Base-by-base conservation (phyloP, 2,329 filamentous ascomycete species). In the Emmonsia crescens region DNA sequence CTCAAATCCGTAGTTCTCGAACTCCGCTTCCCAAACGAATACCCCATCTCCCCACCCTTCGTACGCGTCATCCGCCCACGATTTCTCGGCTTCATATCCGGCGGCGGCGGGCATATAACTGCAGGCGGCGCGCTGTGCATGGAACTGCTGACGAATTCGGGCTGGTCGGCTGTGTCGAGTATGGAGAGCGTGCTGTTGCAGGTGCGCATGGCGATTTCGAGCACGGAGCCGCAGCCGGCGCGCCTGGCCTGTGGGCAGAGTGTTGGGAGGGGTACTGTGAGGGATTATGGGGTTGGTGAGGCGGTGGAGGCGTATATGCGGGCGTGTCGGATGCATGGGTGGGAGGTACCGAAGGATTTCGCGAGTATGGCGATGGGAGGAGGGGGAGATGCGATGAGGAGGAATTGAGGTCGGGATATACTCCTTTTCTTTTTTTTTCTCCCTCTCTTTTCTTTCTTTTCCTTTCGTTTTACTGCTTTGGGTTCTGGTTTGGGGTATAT, bases 61-160 rank as follows among this genome's bases (percentile, higher is more conserved):
- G 84, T 96, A 33, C 86, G 92, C 6, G 85, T 96, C 19, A 82
- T 96, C 60, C 84, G 88, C 5, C 92, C 92, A 1, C 86, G 87
- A 4, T 93, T 96, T 72, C 72, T 93, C 24, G 80, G 84, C 1
- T 93, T 93, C 69, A 71, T 77, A 31, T 68, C 78, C 4, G 90
- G 91, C 4, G 92, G 91, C 24, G 92, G 92, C 29, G 91, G 91
- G 0, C 89, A 96, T 71, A 87, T 96, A 63, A 96, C 92, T 0
- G 77, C 80, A 1, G 92, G 92, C 29, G 92, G 92, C 1, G 89
- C 91, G 1, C 84, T 96, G 76, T 88, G 85, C 73, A 92, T 95
- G 85, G 87, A 94, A 73, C 80, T 94, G 4, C 80, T 96, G 64
- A 96, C 91, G 0, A 91, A 87, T 72, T 83, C 84, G 6, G 92